These are phyloP conservation scores for Dactylonectria estremocensis DNA, from an alignment of 2,329 filamentous ascomycete genomes.

Conservation along the genomic window DNA sequence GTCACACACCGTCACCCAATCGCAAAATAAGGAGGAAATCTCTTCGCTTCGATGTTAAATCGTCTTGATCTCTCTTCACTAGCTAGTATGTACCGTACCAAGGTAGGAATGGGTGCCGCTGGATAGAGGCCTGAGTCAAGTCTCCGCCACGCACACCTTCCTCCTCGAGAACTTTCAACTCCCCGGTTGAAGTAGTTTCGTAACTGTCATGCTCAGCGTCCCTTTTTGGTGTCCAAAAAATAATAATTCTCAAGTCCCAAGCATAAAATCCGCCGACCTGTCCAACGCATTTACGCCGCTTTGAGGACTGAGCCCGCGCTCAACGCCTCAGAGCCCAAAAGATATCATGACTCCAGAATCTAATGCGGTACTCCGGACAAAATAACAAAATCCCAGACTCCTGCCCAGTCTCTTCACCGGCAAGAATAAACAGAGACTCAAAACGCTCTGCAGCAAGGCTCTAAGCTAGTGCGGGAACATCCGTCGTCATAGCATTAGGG, in stretches of 20 bases:
- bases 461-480: constrained; percentile 42
- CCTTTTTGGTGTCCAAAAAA: constrained; percentile 41
- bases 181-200: constrained; percentile 41
- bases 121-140: constrained; percentile 26
- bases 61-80: constrained; percentile 12
- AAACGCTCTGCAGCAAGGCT: background rate
- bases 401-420: constrained; percentile 13
- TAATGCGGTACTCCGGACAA: constrained; percentile 43
- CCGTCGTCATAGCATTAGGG: constrained; percentile 30
- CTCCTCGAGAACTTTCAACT: constrained; percentile 40
- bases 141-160: constrained; percentile 17
- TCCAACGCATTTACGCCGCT: constrained; percentile 38
- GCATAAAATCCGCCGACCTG: constrained; percentile 29
- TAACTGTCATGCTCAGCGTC: constrained; percentile 45
- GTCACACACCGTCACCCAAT: background rate
- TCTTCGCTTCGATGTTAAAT: background rate
- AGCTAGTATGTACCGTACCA: constrained; percentile 36
- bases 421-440: constrained; percentile 19
- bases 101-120: constrained; percentile 20
- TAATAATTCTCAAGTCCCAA: constrained; percentile 31
- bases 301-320: constrained; percentile 38
- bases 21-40: background rate
- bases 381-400: constrained; percentile 33
- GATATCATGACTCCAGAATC: constrained; percentile 33
- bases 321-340: constrained; percentile 35